Conservation (phyloP, 345 rosid species). For the Aquilaria malaccensis region DNA sequence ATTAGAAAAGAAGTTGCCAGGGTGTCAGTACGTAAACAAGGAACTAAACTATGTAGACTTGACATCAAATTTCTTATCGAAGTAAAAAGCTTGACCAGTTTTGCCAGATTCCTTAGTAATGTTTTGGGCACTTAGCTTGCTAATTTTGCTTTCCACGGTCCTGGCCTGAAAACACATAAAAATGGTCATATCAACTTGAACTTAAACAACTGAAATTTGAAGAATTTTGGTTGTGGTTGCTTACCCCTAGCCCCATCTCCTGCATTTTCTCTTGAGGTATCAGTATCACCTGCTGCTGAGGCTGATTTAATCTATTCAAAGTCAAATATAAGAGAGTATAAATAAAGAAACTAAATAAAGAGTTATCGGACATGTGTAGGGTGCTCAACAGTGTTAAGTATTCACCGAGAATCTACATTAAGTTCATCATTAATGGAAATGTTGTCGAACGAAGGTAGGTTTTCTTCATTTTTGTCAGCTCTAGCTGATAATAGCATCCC, state of each 20-base stretch:
- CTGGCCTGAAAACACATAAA: slow-evolving; percentile 16
- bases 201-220: slow-evolving; percentile 5
- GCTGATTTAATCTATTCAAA: slow-evolving; percentile 29
- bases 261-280: slow-evolving; percentile 20
- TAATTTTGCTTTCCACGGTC: slow-evolving; percentile 20
- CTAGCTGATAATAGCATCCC: slow-evolving; percentile 10
- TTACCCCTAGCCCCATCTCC: slow-evolving; percentile 30
- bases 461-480: slow-evolving; percentile 23
- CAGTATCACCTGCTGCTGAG: slow-evolving; percentile 15
- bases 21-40: no score
- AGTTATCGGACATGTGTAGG: slow-evolving; percentile 1
- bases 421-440: slow-evolving; percentile 11
- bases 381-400: background rate
- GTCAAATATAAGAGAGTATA: slow-evolving; percentile 2
- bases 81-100: slow-evolving; percentile 29
- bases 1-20: slow-evolving; percentile 2
- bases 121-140: slow-evolving; percentile 16
- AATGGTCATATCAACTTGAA: slow-evolving; percentile 1
- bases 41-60: no score
- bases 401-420: slow-evolving; percentile 24
- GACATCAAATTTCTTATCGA: background rate
- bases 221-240: slow-evolving; percentile 2
- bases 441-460: slow-evolving; percentile 10
- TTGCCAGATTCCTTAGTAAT: slow-evolving; percentile 19
- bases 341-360: background rate